A percentile compares a stretch with the other conserved stretches of the same genome.
Conservation (phyloP, 73 alveolate species). For the Blepharisma stoltei region DNA sequence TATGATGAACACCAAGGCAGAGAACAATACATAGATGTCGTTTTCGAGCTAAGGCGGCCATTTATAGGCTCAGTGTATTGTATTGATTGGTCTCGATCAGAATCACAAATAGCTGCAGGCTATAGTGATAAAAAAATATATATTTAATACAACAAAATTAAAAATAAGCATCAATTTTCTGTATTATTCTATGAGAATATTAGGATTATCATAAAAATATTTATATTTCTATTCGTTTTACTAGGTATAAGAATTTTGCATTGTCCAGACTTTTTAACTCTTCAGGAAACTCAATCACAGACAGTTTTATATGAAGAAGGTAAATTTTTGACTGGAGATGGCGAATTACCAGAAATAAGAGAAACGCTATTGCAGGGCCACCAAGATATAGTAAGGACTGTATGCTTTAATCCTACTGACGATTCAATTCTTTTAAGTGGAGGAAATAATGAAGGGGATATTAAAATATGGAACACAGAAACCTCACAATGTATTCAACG, state of each 20-base stretch:
- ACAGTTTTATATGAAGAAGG: conserved; percentile 34
- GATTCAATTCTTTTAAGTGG: conserved; percentile 77
- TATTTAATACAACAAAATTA: too few relatives aligned
- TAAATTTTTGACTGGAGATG: not conserved
- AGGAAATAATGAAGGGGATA: conserved; percentile 43
- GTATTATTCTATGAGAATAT: too few relatives aligned
- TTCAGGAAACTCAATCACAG: conserved; percentile 40
- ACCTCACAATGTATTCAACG: conserved; percentile 74
- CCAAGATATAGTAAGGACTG: conserved; percentile 90
- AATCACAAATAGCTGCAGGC: conserved; percentile 89
- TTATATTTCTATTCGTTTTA: too few relatives aligned
- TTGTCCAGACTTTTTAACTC: conserved; percentile 63
- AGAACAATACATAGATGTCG: not conserved
- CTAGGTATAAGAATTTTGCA: conserved; percentile 65
- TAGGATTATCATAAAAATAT: too few relatives aligned
- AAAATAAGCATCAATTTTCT: too few relatives aligned
- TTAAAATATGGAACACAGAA: conserved; percentile 95
- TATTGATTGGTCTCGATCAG: conserved; percentile 90
- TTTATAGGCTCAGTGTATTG: conserved; percentile 93
- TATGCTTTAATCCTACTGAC: conserved; percentile 87
- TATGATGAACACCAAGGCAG: conserved; percentile 43
- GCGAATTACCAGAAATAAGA: conserved; percentile 56
- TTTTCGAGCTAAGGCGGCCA: conserved; percentile 84
- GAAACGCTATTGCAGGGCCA: conserved; percentile 85
- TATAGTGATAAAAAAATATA: conserved; percentile 85